Evolutionary conservation across 169 alveolate genomes (phyloP).

Genomic region (Plasmodium gallinaceum): DNA sequence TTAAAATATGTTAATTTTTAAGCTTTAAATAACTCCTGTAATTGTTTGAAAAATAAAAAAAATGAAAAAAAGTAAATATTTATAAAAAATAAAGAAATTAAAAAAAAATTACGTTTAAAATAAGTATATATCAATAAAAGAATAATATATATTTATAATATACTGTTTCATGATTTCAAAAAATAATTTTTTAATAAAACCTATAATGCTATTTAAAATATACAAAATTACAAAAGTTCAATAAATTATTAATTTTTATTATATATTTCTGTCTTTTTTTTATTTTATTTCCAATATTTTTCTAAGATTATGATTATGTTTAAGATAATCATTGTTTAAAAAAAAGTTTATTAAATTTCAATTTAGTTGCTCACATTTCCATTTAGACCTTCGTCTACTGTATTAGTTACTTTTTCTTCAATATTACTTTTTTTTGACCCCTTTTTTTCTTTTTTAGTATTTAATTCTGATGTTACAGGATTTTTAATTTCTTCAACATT

Average conservation of each 20-base stretch:
- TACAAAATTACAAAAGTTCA: constrained; percentile 14
- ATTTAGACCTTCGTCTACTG: constrained; percentile 21
- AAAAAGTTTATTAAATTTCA: background rate
- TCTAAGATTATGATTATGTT: constrained; percentile 29
- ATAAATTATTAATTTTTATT: constrained; percentile 32
- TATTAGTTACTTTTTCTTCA: constrained; percentile 18
- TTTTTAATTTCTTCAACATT: constrained; percentile 45
- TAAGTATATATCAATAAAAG: background rate
- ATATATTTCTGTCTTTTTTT: constrained; percentile 9
- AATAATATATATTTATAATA: constrained; percentile 21
- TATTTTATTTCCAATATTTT: constrained; percentile 30
- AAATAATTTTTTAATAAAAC: constrained; percentile 22
- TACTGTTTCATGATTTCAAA: constrained; percentile 45
- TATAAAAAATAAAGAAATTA: too few species aligned
- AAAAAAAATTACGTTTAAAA: too few species aligned
- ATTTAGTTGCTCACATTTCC: constrained; percentile 48
- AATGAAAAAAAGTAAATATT: too few species aligned
- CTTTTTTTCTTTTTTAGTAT: constrained; percentile 67
- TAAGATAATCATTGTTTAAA: constrained; percentile 9
- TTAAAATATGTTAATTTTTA: too few species aligned
- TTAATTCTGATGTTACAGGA: constrained; percentile 34
- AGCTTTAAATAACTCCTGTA: too few species aligned
- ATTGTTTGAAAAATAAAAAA: too few species aligned
- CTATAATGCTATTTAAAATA: constrained; percentile 18
- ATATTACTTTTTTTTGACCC: constrained; percentile 19